phyloP scores from a whole-genome alignment of 1,139 yeast genomes.

The Taiozyma sp. region DNA sequence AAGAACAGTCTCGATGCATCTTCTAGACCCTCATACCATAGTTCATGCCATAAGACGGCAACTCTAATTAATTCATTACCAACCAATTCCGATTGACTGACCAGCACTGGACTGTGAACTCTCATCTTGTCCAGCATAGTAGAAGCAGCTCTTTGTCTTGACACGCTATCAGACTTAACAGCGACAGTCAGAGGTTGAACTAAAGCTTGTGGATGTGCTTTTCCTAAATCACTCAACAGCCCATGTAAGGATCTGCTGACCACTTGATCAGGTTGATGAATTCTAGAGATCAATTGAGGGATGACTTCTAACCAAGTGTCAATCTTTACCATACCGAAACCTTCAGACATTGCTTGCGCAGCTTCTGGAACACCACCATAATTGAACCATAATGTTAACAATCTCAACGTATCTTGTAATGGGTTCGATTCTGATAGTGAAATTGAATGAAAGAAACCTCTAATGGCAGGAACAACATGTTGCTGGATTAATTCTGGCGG shows the following conservation, averaged over 20 bases:
- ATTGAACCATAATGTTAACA: constrained; percentile 91
- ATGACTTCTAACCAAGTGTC: constrained; percentile 95
- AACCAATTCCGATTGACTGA: constrained; percentile 92
- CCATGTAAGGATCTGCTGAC: constrained; percentile 81
- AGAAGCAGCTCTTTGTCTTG: constrained; percentile 87
- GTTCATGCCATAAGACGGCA: constrained; percentile 96
- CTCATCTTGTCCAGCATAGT: constrained; percentile 92
- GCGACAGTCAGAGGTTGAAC: constrained; percentile 96
- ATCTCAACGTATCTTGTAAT: constrained; percentile 85
- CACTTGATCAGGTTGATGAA: constrained; percentile 88
- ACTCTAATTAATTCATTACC: constrained; percentile 90
- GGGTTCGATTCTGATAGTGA: constrained; percentile 84
- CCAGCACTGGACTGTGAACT: constrained; percentile 76
- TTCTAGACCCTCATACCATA: constrained; percentile 97
- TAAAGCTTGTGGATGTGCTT: constrained; percentile 95
- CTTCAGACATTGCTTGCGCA: constrained; percentile 86
- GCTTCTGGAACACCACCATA: constrained; percentile 94
- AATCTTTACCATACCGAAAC: constrained; percentile 82
- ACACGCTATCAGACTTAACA: constrained; percentile 86
- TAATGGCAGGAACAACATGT: constrained; percentile 91
- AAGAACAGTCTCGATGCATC: constrained; percentile 93
- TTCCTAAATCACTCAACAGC: constrained; percentile 80
- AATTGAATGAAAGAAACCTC: constrained; percentile 93
- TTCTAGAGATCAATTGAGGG: constrained; percentile 93
- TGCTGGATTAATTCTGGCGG: constrained; percentile 66